Base-by-base conservation (phyloP, 768 basidiomycete species). In the Rhodotorula diobovata region DNA sequence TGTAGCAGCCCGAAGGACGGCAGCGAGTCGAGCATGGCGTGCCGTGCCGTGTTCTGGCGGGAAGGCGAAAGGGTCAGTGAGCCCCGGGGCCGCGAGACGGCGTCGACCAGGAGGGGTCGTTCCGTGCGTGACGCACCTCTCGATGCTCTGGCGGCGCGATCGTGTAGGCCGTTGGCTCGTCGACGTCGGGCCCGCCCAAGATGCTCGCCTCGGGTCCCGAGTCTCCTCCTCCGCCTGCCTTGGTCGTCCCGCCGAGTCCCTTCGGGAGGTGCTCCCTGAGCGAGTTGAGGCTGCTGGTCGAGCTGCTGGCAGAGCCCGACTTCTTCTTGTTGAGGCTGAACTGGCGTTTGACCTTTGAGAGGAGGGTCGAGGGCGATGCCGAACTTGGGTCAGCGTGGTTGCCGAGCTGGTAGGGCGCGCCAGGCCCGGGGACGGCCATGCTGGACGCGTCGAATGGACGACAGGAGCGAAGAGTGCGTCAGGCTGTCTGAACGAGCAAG, bases 21-120 rank as follows among this genome's bases (percentile, higher is more conserved):
- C 25, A 66, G 65, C 1, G 70, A 71, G 21, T 66, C 65, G 53
- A 71, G 54, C 6, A 66, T 48, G 30, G 66, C 70, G 55, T 66
- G 62, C 14, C 66, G 39, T 8, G 70, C 61, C 32, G 70, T 67
- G 65, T 71, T 71, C 65, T 66, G 65, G 37, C n/a, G n/a, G n/a
- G 28, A 9, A 4, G 2, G 30, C 7, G 46, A 28, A 21, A 20
- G 20, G 7, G 34, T 12, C 15, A 37, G 54, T 55, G 14, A 55
- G 23, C 35, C n/a, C n/a, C n/a, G n/a, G n/a, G n/a, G n/a, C n/a
- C n/a, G n/a, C n/a, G n/a, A n/a, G n/a, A n/a, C n/a, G n/a, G n/a
- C n/a, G n/a, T n/a, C n/a, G n/a, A n/a, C n/a, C n/a, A n/a, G n/a
- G n/a, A n/a, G n/a, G n/a, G n/a, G n/a, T n/a, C n/a, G n/a, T n/a